Evolutionary conservation across 1,284 basidiomycete species (phyloP), one percentile per base, ranked within the genome.

Genomic region (Cryptococcus wingfieldii): DNA sequence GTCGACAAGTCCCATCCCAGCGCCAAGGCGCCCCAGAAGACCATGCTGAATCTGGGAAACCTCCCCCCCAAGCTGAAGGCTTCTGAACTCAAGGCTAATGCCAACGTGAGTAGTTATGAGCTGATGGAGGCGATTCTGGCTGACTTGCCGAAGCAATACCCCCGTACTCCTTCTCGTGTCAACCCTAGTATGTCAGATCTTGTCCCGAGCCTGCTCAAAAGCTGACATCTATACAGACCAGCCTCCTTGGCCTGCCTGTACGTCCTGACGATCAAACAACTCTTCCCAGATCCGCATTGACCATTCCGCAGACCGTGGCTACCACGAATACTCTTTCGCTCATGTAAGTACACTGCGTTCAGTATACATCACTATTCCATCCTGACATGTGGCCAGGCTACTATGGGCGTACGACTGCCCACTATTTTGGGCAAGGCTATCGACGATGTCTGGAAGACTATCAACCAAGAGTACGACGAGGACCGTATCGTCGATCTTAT

Each of bases 401-500:
- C 89, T 8, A 96, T 96, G 92, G 90, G 90, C 61, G 86, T 89
- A 48, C 87, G 94, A 58, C 83, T 97, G 38, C 93, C 94, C 1
- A 97, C 94, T 48, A 97, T 97, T 64, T 81, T 98, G 47, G 91
- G 91, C 63, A 98, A 98, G 79, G 94, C 89, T 8, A 94, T 97
- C 68, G 92, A 96, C 69, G 94, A 98, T 71, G 83, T 88, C 28
- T 87, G 89, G 62, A 84, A 86, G 68, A 97, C 94, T 31, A 82
- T 98, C 67, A 97, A 97, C 77, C 85, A 89, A 54, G 84, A 80
- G 75, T 87, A 83, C 53, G 82, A 86, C 42, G 93, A 97, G 75
- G 92, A 97, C 62, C 82, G 80, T 51, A 85, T 98, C 64, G 77
- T 88, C 61, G 95, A 98, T 76, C 86, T 98, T 61, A 84, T 87